Conservation (phyloP, 441 rosid species). For the Adansonia grandidieri region DNA sequence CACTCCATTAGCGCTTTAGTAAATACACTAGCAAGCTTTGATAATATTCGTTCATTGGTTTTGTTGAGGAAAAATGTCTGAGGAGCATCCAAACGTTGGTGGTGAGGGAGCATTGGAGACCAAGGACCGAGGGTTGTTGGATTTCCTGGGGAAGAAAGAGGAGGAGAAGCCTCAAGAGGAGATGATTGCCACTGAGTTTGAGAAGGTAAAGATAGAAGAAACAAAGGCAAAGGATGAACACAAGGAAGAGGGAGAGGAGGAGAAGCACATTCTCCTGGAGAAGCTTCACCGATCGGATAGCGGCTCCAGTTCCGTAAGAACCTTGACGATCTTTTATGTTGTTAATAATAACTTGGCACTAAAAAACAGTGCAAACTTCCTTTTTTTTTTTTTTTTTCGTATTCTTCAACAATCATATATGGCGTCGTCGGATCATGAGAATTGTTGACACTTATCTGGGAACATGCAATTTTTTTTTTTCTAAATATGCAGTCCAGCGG, state of each 20-base stretch:
- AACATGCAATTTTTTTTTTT: not conserved
- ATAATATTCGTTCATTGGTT: not conserved
- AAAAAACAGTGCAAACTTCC: not conserved
- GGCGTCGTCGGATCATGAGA: too few species aligned
- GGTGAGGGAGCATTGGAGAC: constrained; percentile 48
- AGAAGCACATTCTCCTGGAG: constrained; percentile 54
- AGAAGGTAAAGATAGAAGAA: constrained; percentile 61
- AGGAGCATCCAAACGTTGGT: constrained; percentile 31
- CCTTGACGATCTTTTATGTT: not conserved
- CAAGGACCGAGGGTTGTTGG: constrained; percentile 68
- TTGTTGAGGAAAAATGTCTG: constrained; percentile 38
- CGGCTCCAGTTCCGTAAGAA: constrained; percentile 86
- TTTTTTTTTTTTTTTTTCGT: too few species aligned
- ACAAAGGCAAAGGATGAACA: constrained; percentile 24
- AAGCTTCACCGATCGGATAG: constrained; percentile 71
- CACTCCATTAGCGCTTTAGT: not conserved
- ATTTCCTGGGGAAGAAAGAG: constrained; percentile 66
- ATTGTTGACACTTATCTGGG: not conserved
- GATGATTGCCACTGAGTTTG: constrained; percentile 53
- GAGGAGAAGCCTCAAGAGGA: constrained; percentile 63
- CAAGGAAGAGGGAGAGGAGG: constrained; percentile 39
- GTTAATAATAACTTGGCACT: not conserved
- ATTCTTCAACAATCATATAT: too few species aligned
- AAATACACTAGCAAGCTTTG: not conserved
- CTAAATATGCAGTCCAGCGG: constrained; percentile 63